These are phyloP conservation scores for Diacronema lutheri DNA, from an alignment of 78 protist genomes.

Conservation along the genomic window DNA sequence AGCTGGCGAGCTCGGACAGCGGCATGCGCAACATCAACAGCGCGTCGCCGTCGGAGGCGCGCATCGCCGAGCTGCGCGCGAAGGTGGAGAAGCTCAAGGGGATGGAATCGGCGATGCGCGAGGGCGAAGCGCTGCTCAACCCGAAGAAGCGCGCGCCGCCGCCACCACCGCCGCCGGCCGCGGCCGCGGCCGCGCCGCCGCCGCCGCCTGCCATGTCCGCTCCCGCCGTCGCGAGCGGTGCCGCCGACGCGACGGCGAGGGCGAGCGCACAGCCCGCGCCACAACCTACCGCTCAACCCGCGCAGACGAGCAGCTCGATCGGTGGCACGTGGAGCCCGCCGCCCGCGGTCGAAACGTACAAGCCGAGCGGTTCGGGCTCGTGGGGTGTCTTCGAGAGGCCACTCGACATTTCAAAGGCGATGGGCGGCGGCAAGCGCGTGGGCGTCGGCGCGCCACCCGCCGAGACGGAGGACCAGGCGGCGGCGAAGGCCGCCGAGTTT, in stretches of 20 bases:
- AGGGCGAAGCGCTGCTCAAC: constrained; percentile 69
- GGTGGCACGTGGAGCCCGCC: constrained; percentile 6
- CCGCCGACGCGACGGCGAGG: not conserved
- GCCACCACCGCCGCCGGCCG: too few relatives aligned
- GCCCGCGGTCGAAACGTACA: not conserved
- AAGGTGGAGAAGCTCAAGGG: too few relatives aligned
- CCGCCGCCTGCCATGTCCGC: not conserved
- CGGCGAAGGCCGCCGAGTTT: not conserved
- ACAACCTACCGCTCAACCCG: too few relatives aligned
- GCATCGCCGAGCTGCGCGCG: too few relatives aligned
- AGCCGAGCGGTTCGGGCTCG: constrained; percentile 4
- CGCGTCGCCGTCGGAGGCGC: too few relatives aligned
- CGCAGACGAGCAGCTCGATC: not conserved
- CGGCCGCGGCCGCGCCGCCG: constrained; percentile 1
- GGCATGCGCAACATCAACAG: too few relatives aligned
- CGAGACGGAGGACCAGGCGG: not conserved
- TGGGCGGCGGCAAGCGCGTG: not conserved
- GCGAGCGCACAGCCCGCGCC: not conserved
- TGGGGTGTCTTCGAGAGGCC: constrained; percentile 41
- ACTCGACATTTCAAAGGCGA: constrained; percentile 1
- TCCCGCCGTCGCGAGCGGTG: not conserved
- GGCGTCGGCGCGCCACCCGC: constrained; percentile 6
- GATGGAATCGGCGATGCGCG: constrained; percentile 27
- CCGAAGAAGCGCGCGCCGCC: too few relatives aligned
- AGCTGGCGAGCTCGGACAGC: too few relatives aligned